These are phyloP conservation scores for Rubia yunnanensis DNA, from an alignment of 257 asterid species.

Conservation along the genomic window DNA sequence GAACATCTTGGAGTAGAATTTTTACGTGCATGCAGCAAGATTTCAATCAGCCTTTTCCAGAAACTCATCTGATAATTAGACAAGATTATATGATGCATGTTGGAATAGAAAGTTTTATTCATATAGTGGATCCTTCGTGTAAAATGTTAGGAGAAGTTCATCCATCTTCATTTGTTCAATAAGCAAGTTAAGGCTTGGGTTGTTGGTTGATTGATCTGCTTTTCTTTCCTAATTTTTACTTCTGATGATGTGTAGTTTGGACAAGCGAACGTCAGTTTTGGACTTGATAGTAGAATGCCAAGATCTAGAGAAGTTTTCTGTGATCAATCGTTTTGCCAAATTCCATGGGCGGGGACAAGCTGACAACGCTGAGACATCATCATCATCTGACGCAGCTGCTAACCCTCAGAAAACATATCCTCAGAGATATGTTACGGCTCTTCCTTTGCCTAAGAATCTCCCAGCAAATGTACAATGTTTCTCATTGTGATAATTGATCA, in stretches of 20 bases:
- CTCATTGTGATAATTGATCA: slow-evolving; percentile 46
- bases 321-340: slow-evolving; percentile 73
- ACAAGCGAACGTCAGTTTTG: slow-evolving; percentile 59
- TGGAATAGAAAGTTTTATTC: too few species aligned
- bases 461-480: slow-evolving; percentile 75
- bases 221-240: background rate
- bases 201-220: background rate
- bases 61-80: too few species aligned
- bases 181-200: background rate
- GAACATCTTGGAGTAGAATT: background rate
- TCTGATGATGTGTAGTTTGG: slow-evolving; percentile 49
- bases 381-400: slow-evolving; percentile 34
- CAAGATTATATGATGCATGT: too few species aligned
- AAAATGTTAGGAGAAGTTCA: background rate
- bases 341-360: slow-evolving; percentile 74
- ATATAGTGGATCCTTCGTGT: background rate
- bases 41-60: background rate
- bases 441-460: slow-evolving; percentile 60
- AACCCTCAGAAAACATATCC: slow-evolving; percentile 35
- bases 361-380: slow-evolving; percentile 43
- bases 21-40: too few species aligned
- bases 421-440: slow-evolving; percentile 73
- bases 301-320: slow-evolving; percentile 74
- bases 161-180: background rate
- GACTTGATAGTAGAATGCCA: slow-evolving; percentile 68